These are phyloP conservation scores for Carex sylvatica DNA, from an alignment of 202 grass and related monocot genomes.

Conservation along the genomic window DNA sequence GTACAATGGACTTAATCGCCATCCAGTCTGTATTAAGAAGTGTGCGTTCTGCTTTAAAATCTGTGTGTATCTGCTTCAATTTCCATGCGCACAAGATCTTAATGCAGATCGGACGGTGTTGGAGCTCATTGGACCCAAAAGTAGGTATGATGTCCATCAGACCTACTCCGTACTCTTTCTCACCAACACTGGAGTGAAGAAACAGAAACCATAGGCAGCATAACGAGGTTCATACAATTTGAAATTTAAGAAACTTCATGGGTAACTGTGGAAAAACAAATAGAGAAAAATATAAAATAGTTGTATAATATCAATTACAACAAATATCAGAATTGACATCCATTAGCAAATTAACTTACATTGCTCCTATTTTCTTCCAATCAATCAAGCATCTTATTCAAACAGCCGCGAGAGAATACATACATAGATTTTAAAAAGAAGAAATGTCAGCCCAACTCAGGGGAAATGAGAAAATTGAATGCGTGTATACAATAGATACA, in stretches of 20 bases:
- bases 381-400: background rate
- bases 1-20: too few species aligned
- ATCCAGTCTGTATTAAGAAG: too few species aligned
- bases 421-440: conserved; percentile 21
- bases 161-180: too few species aligned
- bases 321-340: background rate
- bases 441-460: background rate
- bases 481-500: conserved; percentile 35
- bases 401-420: background rate
- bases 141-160: too few species aligned
- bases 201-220: background rate
- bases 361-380: background rate
- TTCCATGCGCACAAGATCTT: too few species aligned
- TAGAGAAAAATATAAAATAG: background rate
- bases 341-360: conserved; percentile 9
- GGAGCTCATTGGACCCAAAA: too few species aligned
- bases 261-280: background rate
- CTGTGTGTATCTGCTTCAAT: too few species aligned
- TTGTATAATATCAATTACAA: conserved; percentile 7
- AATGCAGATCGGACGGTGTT: too few species aligned
- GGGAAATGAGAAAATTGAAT: conserved; percentile 39
- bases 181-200: background rate
- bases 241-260: background rate
- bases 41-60: too few species aligned
- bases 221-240: background rate